phyloP scores from a whole-genome alignment of 345 rosid genomes.

The Carallia brachiata region DNA sequence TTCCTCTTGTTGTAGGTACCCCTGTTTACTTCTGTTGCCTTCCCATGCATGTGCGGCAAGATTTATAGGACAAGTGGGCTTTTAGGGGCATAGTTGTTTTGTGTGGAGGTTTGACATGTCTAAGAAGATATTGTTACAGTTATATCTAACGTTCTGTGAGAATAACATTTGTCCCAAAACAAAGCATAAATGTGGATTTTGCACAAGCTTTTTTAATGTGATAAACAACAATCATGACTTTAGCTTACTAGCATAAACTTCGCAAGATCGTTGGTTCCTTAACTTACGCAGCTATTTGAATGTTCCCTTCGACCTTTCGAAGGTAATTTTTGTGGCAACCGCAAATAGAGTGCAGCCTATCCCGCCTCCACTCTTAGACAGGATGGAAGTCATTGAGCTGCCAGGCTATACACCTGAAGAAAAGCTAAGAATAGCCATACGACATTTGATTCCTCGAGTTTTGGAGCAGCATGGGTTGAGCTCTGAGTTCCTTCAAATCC shows the following conservation, averaged over 20 bases:
- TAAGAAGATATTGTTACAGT: conserved; percentile 7
- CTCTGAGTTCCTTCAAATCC: conserved; percentile 83
- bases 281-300: conserved; percentile 71
- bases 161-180: background rate
- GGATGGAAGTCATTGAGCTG: conserved; percentile 97
- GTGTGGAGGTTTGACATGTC: conserved; percentile 2
- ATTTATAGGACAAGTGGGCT: too few species aligned
- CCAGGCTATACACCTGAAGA: conserved; percentile 98
- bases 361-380: conserved; percentile 91
- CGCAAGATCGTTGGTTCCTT: conserved; percentile 41
- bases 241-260: conserved; percentile 7
- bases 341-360: conserved; percentile 94
- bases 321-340: conserved; percentile 91
- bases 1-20: too few species aligned
- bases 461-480: conserved; percentile 91
- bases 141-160: background rate
- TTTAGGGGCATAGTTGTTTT: background rate
- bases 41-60: too few species aligned
- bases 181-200: background rate
- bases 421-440: conserved; percentile 90
- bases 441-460: conserved; percentile 91
- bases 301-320: conserved; percentile 96
- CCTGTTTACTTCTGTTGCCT: too few species aligned
- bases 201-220: conserved; percentile 3
- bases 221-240: background rate